Evolutionary conservation across 2,329 filamentous ascomycete species (phyloP).

Genomic region (Elsinoe australis): DNA sequence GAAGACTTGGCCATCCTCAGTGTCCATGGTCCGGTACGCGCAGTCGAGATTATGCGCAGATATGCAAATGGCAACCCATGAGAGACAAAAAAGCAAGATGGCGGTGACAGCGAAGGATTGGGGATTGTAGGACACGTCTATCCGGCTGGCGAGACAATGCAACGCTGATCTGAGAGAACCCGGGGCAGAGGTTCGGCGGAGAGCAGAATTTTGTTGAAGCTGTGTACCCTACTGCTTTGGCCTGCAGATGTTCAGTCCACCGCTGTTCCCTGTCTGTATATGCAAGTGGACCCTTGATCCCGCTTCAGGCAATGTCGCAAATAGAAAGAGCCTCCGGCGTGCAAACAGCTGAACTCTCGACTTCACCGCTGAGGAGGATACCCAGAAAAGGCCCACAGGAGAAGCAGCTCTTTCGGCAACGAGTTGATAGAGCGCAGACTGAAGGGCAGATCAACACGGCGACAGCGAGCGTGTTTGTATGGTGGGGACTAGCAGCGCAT

Average conservation of each 20-base stretch:
- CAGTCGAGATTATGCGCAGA: constrained; percentile 17
- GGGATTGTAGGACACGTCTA: constrained; percentile 9
- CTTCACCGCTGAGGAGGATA: background rate
- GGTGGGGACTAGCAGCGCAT: constrained; percentile 10
- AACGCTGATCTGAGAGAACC: background rate
- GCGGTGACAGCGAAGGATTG: constrained; percentile 4
- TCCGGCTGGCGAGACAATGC: background rate
- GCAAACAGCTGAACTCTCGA: background rate
- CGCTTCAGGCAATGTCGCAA: constrained; percentile 5
- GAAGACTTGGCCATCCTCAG: constrained; percentile 83
- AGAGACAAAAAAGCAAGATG: constrained; percentile 11
- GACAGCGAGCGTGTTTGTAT: constrained; percentile 10
- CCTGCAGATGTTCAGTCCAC: constrained; percentile 6
- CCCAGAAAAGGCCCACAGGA: background rate
- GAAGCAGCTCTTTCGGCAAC: no score
- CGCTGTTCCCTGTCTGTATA: constrained; percentile 5
- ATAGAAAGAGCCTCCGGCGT: background rate
- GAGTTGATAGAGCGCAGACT: no score
- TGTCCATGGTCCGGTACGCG: constrained; percentile 55
- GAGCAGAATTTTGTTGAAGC: constrained; percentile 9
- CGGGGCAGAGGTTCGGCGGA: constrained; percentile 2
- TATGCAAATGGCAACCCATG: constrained; percentile 12
- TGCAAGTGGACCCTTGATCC: constrained; percentile 9
- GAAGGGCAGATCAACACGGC: constrained; percentile 10
- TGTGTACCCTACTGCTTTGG: background rate